A percentile compares a stretch with the other conserved stretches of the same genome.
These are phyloP conservation scores for Lignosus rhinocerotis DNA, from an alignment of 1,284 basidiomycete species.

Conservation along the genomic window DNA sequence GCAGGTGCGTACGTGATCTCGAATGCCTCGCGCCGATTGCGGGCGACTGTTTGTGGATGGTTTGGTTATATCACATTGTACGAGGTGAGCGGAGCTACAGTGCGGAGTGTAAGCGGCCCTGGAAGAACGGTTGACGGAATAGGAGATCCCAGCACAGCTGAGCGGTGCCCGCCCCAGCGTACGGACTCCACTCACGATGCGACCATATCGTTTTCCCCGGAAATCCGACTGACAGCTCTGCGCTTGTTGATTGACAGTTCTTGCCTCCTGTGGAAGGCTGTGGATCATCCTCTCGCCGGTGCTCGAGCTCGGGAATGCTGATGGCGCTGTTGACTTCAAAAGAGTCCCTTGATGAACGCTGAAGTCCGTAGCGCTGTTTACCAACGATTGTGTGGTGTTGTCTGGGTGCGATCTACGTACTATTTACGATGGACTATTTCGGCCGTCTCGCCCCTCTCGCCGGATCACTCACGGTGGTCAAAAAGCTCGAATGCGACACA, in stretches of 20 bases:
- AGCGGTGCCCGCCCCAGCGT: background rate
- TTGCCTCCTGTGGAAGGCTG: background rate
- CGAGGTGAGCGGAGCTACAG: background rate
- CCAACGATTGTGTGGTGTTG: too few relatives aligned
- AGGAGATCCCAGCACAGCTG: slow-evolving; percentile 14
- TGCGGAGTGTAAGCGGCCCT: background rate
- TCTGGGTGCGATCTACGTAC: too few relatives aligned
- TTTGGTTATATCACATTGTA: background rate
- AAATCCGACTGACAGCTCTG: background rate
- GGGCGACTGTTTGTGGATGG: slow-evolving; percentile 1
- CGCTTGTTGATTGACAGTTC: background rate
- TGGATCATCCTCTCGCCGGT: background rate
- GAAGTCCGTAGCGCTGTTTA: too few relatives aligned
- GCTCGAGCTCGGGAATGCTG: background rate
- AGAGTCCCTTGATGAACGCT: too few relatives aligned
- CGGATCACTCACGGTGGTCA: too few relatives aligned
- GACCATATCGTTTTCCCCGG: background rate
- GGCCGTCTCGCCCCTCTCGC: too few relatives aligned
- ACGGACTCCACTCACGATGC: too few relatives aligned
- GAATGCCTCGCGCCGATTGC: slow-evolving; percentile 9
- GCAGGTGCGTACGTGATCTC: slow-evolving; percentile 19
- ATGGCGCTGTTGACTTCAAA: background rate
- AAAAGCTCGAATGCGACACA: too few relatives aligned
- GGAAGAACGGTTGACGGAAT: background rate
- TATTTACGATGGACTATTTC: too few relatives aligned